Evolutionary conservation across 345 rosid genomes (phyloP).

Genomic region (Eucalyptus sp.): DNA sequence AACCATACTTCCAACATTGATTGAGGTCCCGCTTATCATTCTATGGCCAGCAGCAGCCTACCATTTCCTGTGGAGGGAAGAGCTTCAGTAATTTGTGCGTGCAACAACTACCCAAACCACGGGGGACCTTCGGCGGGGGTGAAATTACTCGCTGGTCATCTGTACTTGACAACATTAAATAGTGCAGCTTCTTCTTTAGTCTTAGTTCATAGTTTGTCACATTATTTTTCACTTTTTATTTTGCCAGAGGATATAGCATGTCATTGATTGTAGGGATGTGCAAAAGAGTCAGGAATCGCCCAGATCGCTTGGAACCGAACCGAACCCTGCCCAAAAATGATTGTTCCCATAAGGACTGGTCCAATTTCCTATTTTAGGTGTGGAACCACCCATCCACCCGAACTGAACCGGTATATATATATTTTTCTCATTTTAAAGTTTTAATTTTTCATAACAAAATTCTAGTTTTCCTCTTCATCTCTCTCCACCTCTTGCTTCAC

Average conservation of each 20-base stretch:
- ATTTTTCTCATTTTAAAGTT: too few relatives aligned
- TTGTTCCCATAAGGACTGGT: too few relatives aligned
- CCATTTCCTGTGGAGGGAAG: neutral
- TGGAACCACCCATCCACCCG: too few relatives aligned
- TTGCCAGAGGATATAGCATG: neutral
- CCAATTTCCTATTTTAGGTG: too few relatives aligned
- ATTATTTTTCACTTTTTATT: neutral
- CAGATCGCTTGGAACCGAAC: fast-evolving
- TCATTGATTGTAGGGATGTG: neutral
- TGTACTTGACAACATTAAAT: neutral
- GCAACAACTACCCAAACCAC: too few relatives aligned
- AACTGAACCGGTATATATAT: too few relatives aligned
- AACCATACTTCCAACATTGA: neutral
- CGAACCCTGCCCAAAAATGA: fast-evolving
- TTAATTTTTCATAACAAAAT: too few relatives aligned
- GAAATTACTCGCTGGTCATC: neutral
- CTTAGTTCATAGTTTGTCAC: neutral
- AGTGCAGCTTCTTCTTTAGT: neutral
- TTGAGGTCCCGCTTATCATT: neutral
- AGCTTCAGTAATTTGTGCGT: neutral
- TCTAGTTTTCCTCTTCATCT: neutral
- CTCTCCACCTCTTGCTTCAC: neutral
- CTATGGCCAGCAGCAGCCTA: neutral
- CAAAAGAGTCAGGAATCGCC: fast-evolving
- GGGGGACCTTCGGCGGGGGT: too few relatives aligned